phyloP scores from a whole-genome alignment of 345 rosid species.

The Pelargonium nanum region DNA sequence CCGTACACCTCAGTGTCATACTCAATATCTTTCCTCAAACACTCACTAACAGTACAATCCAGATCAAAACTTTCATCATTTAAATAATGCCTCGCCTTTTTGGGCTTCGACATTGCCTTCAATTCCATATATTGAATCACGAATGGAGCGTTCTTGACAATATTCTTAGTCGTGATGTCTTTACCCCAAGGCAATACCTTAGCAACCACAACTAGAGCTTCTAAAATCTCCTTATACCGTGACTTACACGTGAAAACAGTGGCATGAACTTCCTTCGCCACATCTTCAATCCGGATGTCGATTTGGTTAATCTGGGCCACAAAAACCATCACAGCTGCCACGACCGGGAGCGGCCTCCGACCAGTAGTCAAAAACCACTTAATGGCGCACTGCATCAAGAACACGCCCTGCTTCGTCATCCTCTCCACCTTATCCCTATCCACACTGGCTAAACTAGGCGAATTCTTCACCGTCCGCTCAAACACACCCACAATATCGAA shows the following conservation, averaged over 20 bases:
- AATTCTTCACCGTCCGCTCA: constrained; percentile 27
- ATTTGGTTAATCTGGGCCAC: constrained; percentile 52
- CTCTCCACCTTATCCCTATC: constrained; percentile 30
- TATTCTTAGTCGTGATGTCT: constrained; percentile 59
- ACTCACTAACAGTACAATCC: constrained; percentile 26
- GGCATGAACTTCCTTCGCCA: constrained; percentile 32
- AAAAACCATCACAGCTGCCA: constrained; percentile 58
- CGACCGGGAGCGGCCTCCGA: constrained; percentile 65
- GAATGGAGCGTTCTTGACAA: constrained; percentile 43
- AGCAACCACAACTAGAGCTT: constrained; percentile 54
- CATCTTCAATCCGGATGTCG: constrained; percentile 38
- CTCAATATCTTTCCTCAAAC: constrained; percentile 34
- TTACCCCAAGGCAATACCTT: constrained; percentile 77
- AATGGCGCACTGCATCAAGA: constrained; percentile 57
- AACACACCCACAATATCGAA: constrained; percentile 44
- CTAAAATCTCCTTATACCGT: constrained; percentile 54
- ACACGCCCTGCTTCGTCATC: constrained; percentile 54
- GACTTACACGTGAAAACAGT: constrained; percentile 30
- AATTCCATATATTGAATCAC: constrained; percentile 65
- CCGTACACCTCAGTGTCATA: constrained; percentile 19
- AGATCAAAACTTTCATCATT: constrained; percentile 16
- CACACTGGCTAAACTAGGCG: constrained; percentile 17
- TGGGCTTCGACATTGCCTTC: constrained; percentile 40
- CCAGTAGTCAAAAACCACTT: constrained; percentile 75
- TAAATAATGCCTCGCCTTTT: not conserved